phyloP scores from a whole-genome alignment of 2,329 filamentous ascomycete species.

The Paraconiothyrium brasiliense region DNA sequence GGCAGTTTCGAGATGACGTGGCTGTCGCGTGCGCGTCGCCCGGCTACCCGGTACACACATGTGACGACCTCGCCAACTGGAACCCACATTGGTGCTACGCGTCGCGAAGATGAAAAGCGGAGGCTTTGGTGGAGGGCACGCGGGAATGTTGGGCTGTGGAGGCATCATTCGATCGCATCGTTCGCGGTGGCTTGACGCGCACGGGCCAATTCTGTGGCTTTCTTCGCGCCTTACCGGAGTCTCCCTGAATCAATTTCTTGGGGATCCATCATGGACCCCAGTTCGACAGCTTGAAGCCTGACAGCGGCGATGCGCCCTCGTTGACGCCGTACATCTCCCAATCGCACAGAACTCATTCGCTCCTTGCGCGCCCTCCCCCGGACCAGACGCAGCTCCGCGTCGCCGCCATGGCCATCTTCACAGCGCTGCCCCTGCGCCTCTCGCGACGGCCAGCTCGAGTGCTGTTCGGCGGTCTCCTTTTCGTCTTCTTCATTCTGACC shows the following conservation, averaged over 20 bases:
- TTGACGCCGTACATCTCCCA: conserved; percentile 7
- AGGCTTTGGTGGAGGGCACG: not conserved
- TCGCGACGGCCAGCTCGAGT: conserved; percentile 29
- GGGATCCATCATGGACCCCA: conserved; percentile 14
- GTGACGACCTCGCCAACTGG: not conserved
- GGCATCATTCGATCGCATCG: not conserved
- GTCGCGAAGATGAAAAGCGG: not conserved
- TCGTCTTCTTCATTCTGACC: conserved; percentile 44
- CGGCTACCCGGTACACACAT: not conserved
- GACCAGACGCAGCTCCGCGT: conserved; percentile 22
- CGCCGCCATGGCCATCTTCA: conserved; percentile 19
- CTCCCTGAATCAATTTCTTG: conserved; percentile 12
- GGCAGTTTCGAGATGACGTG: not conserved
- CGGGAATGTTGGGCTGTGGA: not conserved
- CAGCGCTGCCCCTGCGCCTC: conserved; percentile 21
- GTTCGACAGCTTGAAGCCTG: conserved; percentile 1
- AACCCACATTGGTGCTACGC: not conserved
- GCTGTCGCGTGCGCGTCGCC: not conserved
- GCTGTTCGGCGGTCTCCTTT: conserved; percentile 41
- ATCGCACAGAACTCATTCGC: conserved; percentile 6
- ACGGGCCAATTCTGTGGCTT: conserved; percentile 8
- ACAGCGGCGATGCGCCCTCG: conserved; percentile 16
- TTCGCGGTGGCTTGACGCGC: conserved; percentile 6
- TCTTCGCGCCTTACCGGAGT: conserved; percentile 6
- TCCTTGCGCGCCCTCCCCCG: conserved; percentile 18